Evolutionary conservation across 1,284 basidiomycete genomes (phyloP), one percentile per base, ranked within the genome.

Genomic region (Anthracocystis walkeri): DNA sequence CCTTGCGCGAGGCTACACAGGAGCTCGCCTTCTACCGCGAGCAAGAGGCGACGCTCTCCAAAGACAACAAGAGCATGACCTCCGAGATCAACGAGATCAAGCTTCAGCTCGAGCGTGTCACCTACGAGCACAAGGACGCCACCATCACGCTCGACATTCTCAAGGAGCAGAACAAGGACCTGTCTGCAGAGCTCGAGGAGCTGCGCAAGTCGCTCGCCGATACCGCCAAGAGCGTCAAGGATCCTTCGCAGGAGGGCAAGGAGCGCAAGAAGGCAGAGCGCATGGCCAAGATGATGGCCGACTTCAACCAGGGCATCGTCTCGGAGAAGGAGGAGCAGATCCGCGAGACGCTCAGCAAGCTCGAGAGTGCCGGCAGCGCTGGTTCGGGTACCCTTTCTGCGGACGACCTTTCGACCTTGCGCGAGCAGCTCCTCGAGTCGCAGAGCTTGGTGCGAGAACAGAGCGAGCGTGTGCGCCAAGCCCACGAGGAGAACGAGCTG

Each of bases 281-380:
- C 89, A 94, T 99, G 92, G 95, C 93, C n/a, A 89, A 96, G 78
- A 97, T 99, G 94, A 97, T 99, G 95, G 94, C 95, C 70, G 96
- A 97, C 86, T 97, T 99, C 82, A 82, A 80, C 59, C 75, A 81
- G 35, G 81, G 95, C 95, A 87, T 90, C 92, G 79, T 95, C 85
- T 94, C 93, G 42, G 94, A 96, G 87, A 93, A 94, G 87, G 94
- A 96, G 85, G 93, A 95, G 81, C 92, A 94, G 80, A 89, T 97
- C 80, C 91, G 94, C 63, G 89, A 91, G 55, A 89, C 93, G 53
- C 88, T 97, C 64, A 88, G 90, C 27, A 95, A 95, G 85, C 88
- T 98, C 76, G 92, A 96, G 74, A 83, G 77, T 88, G 70, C 73
- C 6, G 60, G 68, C 46, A 44, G 53, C 21, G 54, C 53, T 38